Percentiles rank a stretch among this genome's conserved stretches.
These are phyloP conservation scores for Penicillium malachiteum DNA, from an alignment of 495 filamentous ascomycete genomes.

Conservation along the genomic window DNA sequence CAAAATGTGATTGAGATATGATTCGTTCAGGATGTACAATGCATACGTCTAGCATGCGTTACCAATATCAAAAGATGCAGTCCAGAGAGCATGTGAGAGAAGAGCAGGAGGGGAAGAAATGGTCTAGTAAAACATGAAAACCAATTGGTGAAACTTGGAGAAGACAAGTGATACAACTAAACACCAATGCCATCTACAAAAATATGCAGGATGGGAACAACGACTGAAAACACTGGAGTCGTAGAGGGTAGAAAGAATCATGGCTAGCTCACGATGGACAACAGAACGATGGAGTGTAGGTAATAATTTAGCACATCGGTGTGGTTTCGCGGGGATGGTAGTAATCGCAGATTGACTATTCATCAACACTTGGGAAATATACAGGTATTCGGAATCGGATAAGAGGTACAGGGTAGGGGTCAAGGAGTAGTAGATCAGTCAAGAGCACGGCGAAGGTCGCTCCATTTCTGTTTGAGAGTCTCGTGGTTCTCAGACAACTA, in stretches of 20 bases:
- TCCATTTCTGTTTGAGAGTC: slow-evolving; percentile 74
- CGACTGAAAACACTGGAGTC: slow-evolving; percentile 8
- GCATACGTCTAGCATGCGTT: slow-evolving; percentile 21
- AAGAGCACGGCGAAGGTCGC: slow-evolving; percentile 71
- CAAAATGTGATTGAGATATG: neutral
- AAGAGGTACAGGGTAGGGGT: neutral
- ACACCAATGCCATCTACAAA: slow-evolving; percentile 18
- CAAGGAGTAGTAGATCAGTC: slow-evolving; percentile 28
- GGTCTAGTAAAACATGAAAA: neutral
- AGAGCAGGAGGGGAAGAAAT: neutral
- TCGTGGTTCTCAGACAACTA: slow-evolving; percentile 66
- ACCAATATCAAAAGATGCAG: neutral
- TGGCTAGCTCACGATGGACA: slow-evolving; percentile 1
- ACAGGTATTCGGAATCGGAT: slow-evolving; percentile 11
- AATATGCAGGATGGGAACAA: slow-evolving; percentile 15
- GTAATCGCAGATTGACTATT: slow-evolving; percentile 24
- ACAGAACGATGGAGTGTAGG: slow-evolving; percentile 5
- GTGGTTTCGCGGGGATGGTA: slow-evolving; percentile 3
- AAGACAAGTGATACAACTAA: slow-evolving; percentile 6
- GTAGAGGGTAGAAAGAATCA: slow-evolving; percentile 1
- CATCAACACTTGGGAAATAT: slow-evolving; percentile 23
- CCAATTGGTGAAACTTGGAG: neutral
- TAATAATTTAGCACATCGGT: slow-evolving; percentile 20
- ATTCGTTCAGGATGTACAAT: slow-evolving; percentile 34
- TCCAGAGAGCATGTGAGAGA: slow-evolving; percentile 1